A percentile compares a stretch with the other conserved stretches of the same genome.
These are phyloP conservation scores for Stylonectria norvegica DNA, from an alignment of 2,329 filamentous ascomycete species.

Conservation along the genomic window DNA sequence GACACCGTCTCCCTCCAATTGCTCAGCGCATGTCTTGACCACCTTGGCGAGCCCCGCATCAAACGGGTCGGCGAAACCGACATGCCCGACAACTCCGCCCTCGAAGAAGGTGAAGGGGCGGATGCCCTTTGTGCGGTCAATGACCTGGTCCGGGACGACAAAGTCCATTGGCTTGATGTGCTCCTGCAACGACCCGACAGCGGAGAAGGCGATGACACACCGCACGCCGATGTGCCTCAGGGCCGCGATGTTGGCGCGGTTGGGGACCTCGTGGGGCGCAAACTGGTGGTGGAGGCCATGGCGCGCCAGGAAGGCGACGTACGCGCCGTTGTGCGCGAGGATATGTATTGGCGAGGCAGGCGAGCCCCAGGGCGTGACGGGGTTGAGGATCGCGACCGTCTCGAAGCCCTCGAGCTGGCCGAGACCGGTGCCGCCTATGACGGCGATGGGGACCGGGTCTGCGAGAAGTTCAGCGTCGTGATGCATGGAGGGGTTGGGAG, in stretches of 20 bases:
- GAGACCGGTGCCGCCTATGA: slow-evolving; percentile 91
- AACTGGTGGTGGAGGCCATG: slow-evolving; percentile 87
- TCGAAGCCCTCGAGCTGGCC: slow-evolving; percentile 82
- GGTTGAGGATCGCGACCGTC: slow-evolving; percentile 73
- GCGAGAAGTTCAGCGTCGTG: slow-evolving; percentile 14
- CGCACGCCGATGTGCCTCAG: slow-evolving; percentile 85
- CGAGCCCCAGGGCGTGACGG: slow-evolving; percentile 82
- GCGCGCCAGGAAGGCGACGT: slow-evolving; percentile 89
- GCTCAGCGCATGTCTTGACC: slow-evolving; percentile 70
- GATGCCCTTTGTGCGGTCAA: slow-evolving; percentile 94
- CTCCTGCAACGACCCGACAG: slow-evolving; percentile 88
- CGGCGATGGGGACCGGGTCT: slow-evolving; percentile 77
- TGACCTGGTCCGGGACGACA: slow-evolving; percentile 91
- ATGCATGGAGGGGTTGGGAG: slow-evolving; percentile 2
- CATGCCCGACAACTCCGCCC: slow-evolving; percentile 85
- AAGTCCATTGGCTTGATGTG: slow-evolving; percentile 95
- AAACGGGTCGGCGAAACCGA: slow-evolving; percentile 95
- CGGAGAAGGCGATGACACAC: slow-evolving; percentile 89
- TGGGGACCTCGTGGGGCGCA: slow-evolving; percentile 91
- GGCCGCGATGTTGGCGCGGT: slow-evolving; percentile 97
- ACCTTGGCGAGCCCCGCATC: slow-evolving; percentile 73
- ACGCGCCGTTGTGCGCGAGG: slow-evolving; percentile 77
- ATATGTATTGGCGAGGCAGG: slow-evolving; percentile 77
- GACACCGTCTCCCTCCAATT: slow-evolving; percentile 79
- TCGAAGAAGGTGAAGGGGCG: slow-evolving; percentile 96